These are phyloP conservation scores for Elongisporangium undulatum DNA, from an alignment of 352 stramenopile species.

Conservation along the genomic window DNA sequence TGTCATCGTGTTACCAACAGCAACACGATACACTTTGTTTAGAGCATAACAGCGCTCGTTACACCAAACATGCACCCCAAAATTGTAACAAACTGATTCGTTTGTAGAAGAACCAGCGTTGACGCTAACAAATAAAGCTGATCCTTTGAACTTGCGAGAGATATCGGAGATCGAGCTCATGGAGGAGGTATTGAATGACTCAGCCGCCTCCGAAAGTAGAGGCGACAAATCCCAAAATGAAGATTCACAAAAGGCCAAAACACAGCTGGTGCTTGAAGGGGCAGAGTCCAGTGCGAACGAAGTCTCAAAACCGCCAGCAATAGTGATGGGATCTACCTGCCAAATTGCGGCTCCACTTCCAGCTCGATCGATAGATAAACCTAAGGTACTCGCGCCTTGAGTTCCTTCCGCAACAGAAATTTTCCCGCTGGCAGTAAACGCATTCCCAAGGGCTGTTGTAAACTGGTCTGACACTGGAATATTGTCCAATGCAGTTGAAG, in stretches of 20 bases:
- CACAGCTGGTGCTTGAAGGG: constrained; percentile 5
- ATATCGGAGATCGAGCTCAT: not conserved
- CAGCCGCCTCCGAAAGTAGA: constrained; percentile 41
- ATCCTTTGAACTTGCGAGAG: constrained; percentile 16
- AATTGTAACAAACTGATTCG: constrained; percentile 15
- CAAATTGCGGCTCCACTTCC: constrained; percentile 41
- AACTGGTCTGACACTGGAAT: constrained; percentile 43
- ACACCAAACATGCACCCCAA: constrained; percentile 39
- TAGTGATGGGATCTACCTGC: constrained; percentile 22
- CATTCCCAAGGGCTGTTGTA: constrained; percentile 23
- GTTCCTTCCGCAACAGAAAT: constrained; percentile 28
- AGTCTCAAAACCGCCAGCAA: constrained; percentile 51
- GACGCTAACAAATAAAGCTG: constrained; percentile 32
- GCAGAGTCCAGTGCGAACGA: constrained; percentile 25
- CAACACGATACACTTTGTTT: constrained; percentile 25
- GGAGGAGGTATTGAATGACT: constrained; percentile 13
- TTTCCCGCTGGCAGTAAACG: constrained; percentile 36
- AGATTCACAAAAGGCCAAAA: constrained; percentile 61
- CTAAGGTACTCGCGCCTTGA: constrained; percentile 7
- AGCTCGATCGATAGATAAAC: constrained; percentile 19
- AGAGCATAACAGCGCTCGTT: constrained; percentile 32
- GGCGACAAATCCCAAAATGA: constrained; percentile 69
- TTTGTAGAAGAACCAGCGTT: not conserved
- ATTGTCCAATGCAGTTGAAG: constrained; percentile 13
- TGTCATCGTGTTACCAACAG: constrained; percentile 8